Percentiles rank a stretch among this genome's conserved stretches.
phyloP scores from a whole-genome alignment of 2,329 filamentous ascomycete species.

The Dactylellina haptotyla region DNA sequence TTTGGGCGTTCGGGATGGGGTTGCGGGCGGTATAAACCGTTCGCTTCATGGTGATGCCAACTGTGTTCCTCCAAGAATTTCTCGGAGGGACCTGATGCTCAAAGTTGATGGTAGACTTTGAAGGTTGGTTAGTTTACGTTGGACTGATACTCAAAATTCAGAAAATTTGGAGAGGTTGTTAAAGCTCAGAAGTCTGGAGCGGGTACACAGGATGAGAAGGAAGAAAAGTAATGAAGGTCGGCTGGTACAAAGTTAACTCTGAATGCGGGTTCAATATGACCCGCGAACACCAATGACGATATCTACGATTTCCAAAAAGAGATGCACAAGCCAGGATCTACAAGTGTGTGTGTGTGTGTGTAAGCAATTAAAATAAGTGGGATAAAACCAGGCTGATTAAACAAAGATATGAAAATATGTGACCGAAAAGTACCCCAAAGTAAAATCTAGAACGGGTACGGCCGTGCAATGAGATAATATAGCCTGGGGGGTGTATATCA shows the following conservation, averaged over 20 bases:
- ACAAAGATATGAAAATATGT: background rate
- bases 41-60: slow-evolving; percentile 39
- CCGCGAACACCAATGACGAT: slow-evolving; percentile 28
- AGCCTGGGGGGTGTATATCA: background rate
- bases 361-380: background rate
- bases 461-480: background rate
- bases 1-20: slow-evolving; percentile 49
- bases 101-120: background rate
- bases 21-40: slow-evolving; percentile 49
- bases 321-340: background rate
- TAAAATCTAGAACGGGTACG: slow-evolving; percentile 1
- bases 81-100: slow-evolving; percentile 4
- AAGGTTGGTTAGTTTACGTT: background rate
- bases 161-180: background rate
- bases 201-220: slow-evolving; percentile 9
- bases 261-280: background rate
- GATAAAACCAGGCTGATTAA: background rate
- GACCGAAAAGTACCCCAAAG: background rate
- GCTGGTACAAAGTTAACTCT: background rate
- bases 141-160: background rate
- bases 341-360: no score
- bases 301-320: slow-evolving; percentile 2
- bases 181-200: slow-evolving; percentile 15
- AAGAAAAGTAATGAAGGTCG: background rate
- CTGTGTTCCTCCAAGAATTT: slow-evolving; percentile 7